These are phyloP conservation scores for Sporisorium exsertum DNA, from an alignment of 1,284 basidiomycete genomes.

Conservation along the genomic window DNA sequence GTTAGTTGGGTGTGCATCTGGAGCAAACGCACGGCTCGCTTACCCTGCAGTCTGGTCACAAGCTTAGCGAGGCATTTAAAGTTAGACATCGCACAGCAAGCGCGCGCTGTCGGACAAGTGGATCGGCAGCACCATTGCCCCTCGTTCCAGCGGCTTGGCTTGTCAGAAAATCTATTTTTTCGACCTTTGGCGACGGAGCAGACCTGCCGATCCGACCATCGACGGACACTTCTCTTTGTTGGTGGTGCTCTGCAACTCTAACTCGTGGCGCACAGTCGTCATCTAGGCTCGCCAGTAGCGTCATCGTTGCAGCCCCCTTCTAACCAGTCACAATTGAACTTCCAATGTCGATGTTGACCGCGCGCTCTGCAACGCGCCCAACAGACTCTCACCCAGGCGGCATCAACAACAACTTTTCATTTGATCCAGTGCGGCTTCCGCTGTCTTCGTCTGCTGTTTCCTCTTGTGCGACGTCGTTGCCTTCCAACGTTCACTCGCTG, in stretches of 20 bases:
- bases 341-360: slow-evolving; percentile 24
- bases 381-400: slow-evolving; percentile 10
- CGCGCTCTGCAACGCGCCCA: slow-evolving; percentile 24
- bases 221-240: slow-evolving; percentile 1
- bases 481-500: slow-evolving; percentile 5
- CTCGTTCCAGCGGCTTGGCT: neutral
- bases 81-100: neutral
- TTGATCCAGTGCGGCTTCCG: slow-evolving; percentile 17
- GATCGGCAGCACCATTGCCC: neutral
- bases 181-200: slow-evolving; percentile 21
- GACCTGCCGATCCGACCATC: slow-evolving; percentile 4
- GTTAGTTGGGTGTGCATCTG: too few species aligned
- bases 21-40: neutral
- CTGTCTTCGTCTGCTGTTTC: neutral
- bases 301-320: too few species aligned
- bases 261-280: neutral
- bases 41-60: neutral
- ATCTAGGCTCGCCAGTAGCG: too few species aligned
- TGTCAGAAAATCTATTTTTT: slow-evolving; percentile 5
- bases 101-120: neutral
- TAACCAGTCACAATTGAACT: neutral
- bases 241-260: neutral
- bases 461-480: slow-evolving; percentile 8
- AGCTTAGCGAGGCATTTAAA: neutral
- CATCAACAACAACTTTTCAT: slow-evolving; percentile 10